phyloP scores from a whole-genome alignment of 2,329 filamentous ascomycete species.

The Trichoderma endophyticum region DNA sequence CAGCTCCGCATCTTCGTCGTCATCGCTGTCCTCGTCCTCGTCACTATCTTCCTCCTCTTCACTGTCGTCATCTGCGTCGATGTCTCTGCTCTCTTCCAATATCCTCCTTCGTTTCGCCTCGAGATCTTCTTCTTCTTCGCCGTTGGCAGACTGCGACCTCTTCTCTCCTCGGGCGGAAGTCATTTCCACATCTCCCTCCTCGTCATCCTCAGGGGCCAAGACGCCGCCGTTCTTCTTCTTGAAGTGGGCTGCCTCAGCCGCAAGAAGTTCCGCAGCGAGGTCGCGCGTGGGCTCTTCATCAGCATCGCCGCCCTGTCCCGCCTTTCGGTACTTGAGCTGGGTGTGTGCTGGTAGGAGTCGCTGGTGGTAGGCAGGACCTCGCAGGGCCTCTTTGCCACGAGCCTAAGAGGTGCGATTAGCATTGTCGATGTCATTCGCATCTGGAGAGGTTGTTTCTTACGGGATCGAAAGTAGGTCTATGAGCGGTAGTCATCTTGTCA shows the following conservation, averaged over 20 bases:
- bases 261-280: conserved; percentile 82
- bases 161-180: conserved; percentile 45
- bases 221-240: conserved; percentile 69
- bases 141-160: conserved; percentile 42
- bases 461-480: conserved; percentile 93
- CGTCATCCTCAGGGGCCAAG: conserved; percentile 47
- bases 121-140: conserved; percentile 57
- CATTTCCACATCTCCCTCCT: conserved; percentile 47
- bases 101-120: conserved; percentile 83
- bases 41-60: conserved; percentile 55
- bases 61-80: conserved; percentile 71
- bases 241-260: conserved; percentile 83
- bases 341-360: conserved; percentile 92
- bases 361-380: conserved; percentile 93
- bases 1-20: conserved; percentile 70
- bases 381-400: conserved; percentile 88
- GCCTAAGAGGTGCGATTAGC: conserved; percentile 52
- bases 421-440: neutral
- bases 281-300: conserved; percentile 69
- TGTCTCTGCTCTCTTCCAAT: conserved; percentile 80
- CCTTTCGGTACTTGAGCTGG: conserved; percentile 79
- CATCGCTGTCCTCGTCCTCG: conserved; percentile 47
- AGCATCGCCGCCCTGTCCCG: conserved; percentile 84
- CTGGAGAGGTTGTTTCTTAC: conserved; percentile 45
- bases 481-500: conserved; percentile 60